phyloP scores from a whole-genome alignment of 192 early-diverging fungal species.

The Linnemannia zychae region DNA sequence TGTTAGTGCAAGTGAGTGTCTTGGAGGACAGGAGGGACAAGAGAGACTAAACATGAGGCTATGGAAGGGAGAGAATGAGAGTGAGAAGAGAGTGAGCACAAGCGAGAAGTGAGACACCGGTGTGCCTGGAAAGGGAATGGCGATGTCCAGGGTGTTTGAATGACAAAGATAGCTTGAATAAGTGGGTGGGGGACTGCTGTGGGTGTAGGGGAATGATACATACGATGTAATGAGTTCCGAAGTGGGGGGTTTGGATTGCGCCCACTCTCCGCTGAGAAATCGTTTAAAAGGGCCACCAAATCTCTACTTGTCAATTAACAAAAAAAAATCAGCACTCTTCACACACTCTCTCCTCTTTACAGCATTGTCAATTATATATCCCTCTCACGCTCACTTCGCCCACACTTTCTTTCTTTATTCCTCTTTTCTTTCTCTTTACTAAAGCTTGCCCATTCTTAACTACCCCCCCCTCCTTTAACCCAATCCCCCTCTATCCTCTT shows the following conservation, averaged over 20 bases:
- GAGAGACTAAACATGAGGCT: background rate
- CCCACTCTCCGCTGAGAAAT: background rate
- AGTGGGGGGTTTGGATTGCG: background rate
- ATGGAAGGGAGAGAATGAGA: background rate
- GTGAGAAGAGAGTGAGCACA: background rate
- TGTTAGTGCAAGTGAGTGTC: background rate
- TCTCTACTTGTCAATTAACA: background rate
- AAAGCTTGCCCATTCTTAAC: background rate
- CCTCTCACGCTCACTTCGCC: background rate
- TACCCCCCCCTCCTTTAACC: background rate
- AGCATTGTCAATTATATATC: background rate
- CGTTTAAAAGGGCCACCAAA: background rate
- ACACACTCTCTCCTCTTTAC: background rate
- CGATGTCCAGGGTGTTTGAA: too few species aligned
- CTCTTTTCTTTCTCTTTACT: background rate
- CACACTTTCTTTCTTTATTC: background rate
- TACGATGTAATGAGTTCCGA: background rate
- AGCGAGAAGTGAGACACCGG: background rate
- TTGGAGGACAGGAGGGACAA: background rate
- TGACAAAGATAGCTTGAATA: background rate
- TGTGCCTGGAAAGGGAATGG: slow-evolving; percentile 8
- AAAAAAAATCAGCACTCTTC: background rate
- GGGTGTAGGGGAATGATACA: background rate
- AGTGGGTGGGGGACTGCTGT: too few species aligned
- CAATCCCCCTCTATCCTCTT: background rate